A percentile compares a stretch with the other conserved stretches of the same genome.
Conservation (phyloP, 2,329 filamentous ascomycete genomes). For the Arthrobotrys musiformis region DNA sequence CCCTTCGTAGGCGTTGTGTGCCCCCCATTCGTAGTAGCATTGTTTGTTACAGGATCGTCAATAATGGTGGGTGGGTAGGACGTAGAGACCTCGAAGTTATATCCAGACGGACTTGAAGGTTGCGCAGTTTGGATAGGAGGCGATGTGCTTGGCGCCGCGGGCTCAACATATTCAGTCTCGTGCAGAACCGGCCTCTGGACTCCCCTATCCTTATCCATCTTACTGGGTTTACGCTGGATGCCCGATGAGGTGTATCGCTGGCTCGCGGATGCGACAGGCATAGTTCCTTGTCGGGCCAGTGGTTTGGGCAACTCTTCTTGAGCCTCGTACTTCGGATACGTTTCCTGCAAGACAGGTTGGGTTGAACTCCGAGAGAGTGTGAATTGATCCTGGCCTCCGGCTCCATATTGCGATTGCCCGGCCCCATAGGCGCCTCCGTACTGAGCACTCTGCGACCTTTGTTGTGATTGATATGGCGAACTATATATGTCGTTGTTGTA, state of each 20-base stretch:
- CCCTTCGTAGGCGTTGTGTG: constrained; percentile 16
- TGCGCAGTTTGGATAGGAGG: neutral
- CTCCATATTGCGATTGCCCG: neutral
- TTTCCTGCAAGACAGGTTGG: constrained; percentile 31
- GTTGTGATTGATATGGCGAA: constrained; percentile 36
- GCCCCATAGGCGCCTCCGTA: constrained; percentile 3
- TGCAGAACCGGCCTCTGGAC: constrained; percentile 8
- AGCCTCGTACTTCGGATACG: constrained; percentile 18
- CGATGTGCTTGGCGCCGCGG: neutral
- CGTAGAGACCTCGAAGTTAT: neutral
- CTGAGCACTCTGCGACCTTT: neutral
- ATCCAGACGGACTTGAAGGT: neutral
- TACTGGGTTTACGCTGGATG: constrained; percentile 54
- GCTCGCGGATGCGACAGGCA: constrained; percentile 19
- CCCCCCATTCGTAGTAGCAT: constrained; percentile 1
- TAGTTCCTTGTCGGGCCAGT: constrained; percentile 33
- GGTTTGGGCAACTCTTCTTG: constrained; percentile 25
- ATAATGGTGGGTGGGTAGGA: neutral
- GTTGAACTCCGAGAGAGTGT: constrained; percentile 31
- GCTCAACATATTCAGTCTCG: constrained; percentile 19
- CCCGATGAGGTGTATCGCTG: constrained; percentile 20
- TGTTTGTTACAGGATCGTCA: neutral
- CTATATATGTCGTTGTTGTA: constrained; percentile 38
- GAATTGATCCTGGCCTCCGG: constrained; percentile 17
- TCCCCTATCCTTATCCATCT: constrained; percentile 44